A percentile compares a stretch with the other conserved stretches of the same genome.
These are phyloP conservation scores for Eucalyptus pauciflora DNA, from an alignment of 345 rosid species.

Conservation along the genomic window DNA sequence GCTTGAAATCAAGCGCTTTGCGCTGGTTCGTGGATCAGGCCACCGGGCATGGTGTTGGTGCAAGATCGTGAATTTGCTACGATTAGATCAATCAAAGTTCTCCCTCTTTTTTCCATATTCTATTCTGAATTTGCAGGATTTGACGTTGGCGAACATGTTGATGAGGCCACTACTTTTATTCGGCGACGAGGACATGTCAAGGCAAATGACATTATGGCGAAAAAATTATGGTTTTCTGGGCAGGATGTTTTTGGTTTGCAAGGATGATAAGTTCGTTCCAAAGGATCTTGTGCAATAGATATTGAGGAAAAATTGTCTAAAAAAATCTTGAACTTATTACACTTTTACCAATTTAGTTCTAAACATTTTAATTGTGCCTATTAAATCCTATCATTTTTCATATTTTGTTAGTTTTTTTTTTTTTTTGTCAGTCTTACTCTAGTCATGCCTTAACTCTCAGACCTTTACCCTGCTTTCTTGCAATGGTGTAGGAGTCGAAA, in stretches of 20 bases:
- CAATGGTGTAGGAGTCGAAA: too few relatives aligned
- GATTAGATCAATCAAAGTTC: neutral
- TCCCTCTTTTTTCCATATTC: neutral
- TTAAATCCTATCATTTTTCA: too few relatives aligned
- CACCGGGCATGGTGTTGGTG: slow-evolving; percentile 30
- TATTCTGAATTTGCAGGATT: neutral
- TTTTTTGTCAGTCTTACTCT: too few relatives aligned
- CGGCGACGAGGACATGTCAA: neutral
- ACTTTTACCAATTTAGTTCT: too few relatives aligned
- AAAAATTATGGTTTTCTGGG: neutral
- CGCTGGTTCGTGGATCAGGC: slow-evolving; percentile 18
- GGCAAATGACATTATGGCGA: too few relatives aligned
- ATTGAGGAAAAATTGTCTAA: too few relatives aligned
- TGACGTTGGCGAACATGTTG: slow-evolving; percentile 20
- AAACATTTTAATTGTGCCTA: too few relatives aligned
- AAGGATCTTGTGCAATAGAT: neutral
- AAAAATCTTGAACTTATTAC: too few relatives aligned
- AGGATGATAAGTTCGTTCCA: neutral
- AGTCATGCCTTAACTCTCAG: too few relatives aligned
- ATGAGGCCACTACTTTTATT: slow-evolving; percentile 4
- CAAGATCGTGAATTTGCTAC: slow-evolving; percentile 4
- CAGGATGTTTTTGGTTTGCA: neutral
- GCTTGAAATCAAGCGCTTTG: slow-evolving; percentile 3
- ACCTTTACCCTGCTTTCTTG: too few relatives aligned
- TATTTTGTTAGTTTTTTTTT: too few relatives aligned